Conservation (phyloP, 176 grass and related monocot species). For the Tillandsia fasciculata region DNA sequence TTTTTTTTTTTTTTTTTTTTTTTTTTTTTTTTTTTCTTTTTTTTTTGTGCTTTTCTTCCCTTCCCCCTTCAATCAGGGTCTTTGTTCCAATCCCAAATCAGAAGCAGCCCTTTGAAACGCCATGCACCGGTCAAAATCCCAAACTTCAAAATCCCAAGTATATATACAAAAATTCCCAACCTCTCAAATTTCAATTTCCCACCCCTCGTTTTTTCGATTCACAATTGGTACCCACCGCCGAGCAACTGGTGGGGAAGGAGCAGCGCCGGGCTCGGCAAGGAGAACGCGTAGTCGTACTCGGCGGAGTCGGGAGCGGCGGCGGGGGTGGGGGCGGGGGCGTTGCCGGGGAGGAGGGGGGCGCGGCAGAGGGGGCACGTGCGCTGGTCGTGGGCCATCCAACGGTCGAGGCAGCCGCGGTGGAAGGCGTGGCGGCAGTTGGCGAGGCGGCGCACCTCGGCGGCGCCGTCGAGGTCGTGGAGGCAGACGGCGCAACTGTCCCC, state of each 20-base stretch:
- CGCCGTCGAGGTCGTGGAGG: constrained; percentile 53
- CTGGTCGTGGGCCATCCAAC: constrained; percentile 89
- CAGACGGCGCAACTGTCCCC: constrained; percentile 63
- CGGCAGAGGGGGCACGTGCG: constrained; percentile 94
- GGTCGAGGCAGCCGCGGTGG: constrained; percentile 77
- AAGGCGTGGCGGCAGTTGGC: constrained; percentile 88
- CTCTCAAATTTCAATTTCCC: neutral
- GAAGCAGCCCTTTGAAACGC: too few relatives aligned
- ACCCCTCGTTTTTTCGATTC: neutral
- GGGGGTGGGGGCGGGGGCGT: constrained; percentile 32
- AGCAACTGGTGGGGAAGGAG: constrained; percentile 49
- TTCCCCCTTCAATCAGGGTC: too few relatives aligned
- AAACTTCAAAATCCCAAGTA: too few relatives aligned
- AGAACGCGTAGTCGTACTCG: constrained; percentile 52
- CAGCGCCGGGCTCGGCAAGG: constrained; percentile 28
- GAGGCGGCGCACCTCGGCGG: constrained; percentile 64
- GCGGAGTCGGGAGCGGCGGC: constrained; percentile 37
- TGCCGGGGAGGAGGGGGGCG: constrained; percentile 62
- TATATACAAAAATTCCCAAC: neutral
- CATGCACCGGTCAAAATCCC: too few relatives aligned
- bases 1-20: too few relatives aligned
- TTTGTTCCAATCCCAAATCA: too few relatives aligned
- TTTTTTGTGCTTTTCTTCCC: too few relatives aligned
- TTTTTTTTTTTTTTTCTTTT: too few relatives aligned
- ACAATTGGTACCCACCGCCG: constrained; percentile 11